Conservation (phyloP, 495 filamentous ascomycete species). For the Amniculicola lignicola region DNA sequence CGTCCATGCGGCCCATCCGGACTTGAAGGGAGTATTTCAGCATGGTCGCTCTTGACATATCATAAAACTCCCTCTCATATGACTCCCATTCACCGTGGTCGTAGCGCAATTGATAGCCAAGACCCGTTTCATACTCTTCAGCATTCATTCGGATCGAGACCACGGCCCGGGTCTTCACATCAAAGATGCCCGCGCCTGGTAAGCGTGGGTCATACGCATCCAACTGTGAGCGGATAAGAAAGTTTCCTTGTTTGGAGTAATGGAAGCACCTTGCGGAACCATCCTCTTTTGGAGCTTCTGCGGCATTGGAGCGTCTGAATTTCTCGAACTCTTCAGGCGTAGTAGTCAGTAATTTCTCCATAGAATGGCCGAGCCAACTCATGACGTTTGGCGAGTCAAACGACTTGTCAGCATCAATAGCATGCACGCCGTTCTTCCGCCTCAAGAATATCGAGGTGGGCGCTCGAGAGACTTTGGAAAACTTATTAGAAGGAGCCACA, state of each 20-base stretch:
- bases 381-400: slow-evolving; percentile 82
- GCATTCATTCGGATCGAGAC: slow-evolving; percentile 85
- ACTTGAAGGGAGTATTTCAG: slow-evolving; percentile 96
- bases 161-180: slow-evolving; percentile 92
- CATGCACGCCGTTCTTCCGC: slow-evolving; percentile 80
- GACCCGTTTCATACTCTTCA: slow-evolving; percentile 63
- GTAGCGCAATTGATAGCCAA: slow-evolving; percentile 81
- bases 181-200: slow-evolving; percentile 92
- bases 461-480: slow-evolving; percentile 65
- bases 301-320: slow-evolving; percentile 65
- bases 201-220: slow-evolving; percentile 85
- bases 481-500: slow-evolving; percentile 53
- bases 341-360: slow-evolving; percentile 93
- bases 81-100: slow-evolving; percentile 77
- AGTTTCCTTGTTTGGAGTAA: slow-evolving; percentile 83
- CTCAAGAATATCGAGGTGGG: slow-evolving; percentile 81
- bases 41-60: slow-evolving; percentile 94
- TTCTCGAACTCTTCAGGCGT: slow-evolving; percentile 76
- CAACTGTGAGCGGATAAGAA: slow-evolving; percentile 92
- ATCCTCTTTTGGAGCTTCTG: slow-evolving; percentile 58
- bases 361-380: slow-evolving; percentile 84
- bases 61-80: slow-evolving; percentile 91
- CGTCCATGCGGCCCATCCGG: slow-evolving; percentile 95
- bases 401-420: slow-evolving; percentile 97
- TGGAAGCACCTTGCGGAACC: slow-evolving; percentile 64